Base-by-base conservation (phyloP, 1,284 basidiomycete species). In the Fomitopsis palustris region DNA sequence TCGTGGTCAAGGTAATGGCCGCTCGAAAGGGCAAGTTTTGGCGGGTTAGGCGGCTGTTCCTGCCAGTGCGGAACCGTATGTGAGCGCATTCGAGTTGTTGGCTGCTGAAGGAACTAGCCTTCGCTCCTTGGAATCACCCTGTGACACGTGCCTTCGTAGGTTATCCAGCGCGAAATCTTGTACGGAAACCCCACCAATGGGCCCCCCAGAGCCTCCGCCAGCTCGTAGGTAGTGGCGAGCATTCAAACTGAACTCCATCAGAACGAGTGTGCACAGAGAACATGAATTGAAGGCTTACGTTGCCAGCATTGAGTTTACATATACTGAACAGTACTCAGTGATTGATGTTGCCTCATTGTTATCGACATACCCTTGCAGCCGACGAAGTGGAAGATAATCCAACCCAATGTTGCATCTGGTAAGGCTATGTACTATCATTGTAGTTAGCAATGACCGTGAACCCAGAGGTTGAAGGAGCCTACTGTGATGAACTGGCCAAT, bases 361-460 rank as follows among this genome's bases (percentile, higher is more conserved):
- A 8, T 4, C 17, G n/a, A 47, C 45, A 21, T 23, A 56, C 55
- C 55, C 27, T 56, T 56, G n/a, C 55, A 21, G 12, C 45, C 55
- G 4, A 45, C 19, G 35, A 56, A 47, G 45, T 56, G 55, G 31
- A 56, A 56, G 5, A 56, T 39, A 7, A 35, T 35, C 55, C 55
- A 56, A n/a, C 49, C 31, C 31, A 56, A 38, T 14, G 33, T 25
- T 12, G 55, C 37, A 7, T 47, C 43, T 8, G 42, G 55, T 4
- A 51, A 14, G 21, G 43, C 9, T 2, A 47, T 45, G 17, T 56
- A 56, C 55, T 56, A 8, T 8, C 2, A 12, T 4, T 25, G 25
- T 3, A 21, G 23, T 45, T 37, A 25, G 27, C n/a, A 21, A 33
- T 6, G 8, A 9, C 6, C 3, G 7, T n/a, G 54, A 2, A 9